phyloP scores from a whole-genome alignment of 2,329 filamentous ascomycete genomes.

The Microcera coccophila region DNA sequence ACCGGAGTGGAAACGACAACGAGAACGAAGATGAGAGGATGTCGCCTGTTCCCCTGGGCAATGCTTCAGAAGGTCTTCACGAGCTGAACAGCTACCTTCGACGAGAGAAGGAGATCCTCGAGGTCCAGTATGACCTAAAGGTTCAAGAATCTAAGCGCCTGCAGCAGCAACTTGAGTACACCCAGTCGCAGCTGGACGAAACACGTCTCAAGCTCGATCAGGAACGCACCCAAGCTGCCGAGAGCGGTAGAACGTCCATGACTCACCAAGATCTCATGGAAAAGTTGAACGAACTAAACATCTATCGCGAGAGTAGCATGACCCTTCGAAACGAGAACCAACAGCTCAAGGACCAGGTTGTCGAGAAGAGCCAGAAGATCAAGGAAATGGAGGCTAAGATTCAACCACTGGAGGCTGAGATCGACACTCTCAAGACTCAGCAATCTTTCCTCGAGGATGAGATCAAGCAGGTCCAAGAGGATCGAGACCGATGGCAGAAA shows the following conservation, averaged over 20 bases:
- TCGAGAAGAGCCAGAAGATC: constrained; percentile 70
- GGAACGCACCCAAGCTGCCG: constrained; percentile 72
- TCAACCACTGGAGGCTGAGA: constrained; percentile 74
- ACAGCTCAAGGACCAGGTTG: constrained; percentile 70
- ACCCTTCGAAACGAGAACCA: constrained; percentile 84
- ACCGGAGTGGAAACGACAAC: constrained; percentile 52
- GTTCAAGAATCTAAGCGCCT: constrained; percentile 82
- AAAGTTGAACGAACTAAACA: constrained; percentile 90
- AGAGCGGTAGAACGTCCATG: constrained; percentile 67
- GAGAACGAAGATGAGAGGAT: constrained; percentile 49
- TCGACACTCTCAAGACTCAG: constrained; percentile 78
- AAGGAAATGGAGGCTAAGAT: constrained; percentile 71
- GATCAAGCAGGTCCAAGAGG: constrained; percentile 81
- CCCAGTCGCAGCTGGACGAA: constrained; percentile 84
- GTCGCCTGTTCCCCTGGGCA: constrained; percentile 49
- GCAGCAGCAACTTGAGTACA: constrained; percentile 84
- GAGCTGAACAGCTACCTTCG: constrained; percentile 89
- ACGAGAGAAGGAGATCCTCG: constrained; percentile 94
- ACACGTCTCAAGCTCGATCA: constrained; percentile 84
- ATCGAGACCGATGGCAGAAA: constrained; percentile 93
- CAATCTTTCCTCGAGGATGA: constrained; percentile 80
- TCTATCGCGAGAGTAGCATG: constrained; percentile 91
- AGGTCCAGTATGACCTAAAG: constrained; percentile 92
- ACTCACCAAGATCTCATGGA: constrained; percentile 89
- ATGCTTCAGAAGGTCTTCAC: constrained; percentile 70